Evolutionary conservation across 805 yeast genomes (phyloP), one percentile per base, ranked within the genome.

Genomic region (Cyberlindnera veronae): DNA sequence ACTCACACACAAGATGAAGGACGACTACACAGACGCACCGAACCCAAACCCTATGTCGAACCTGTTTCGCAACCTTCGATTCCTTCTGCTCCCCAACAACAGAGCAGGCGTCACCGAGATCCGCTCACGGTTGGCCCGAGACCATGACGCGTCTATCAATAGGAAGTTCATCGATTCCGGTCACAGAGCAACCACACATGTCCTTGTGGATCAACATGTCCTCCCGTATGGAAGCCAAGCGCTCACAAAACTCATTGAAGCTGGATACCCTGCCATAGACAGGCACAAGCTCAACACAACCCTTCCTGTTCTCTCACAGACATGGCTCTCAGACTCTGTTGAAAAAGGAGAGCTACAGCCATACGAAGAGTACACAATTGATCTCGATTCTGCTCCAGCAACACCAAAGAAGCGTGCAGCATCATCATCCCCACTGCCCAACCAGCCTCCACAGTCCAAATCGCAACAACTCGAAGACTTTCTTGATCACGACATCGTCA

Each of bases 291-390:
- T 37, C 7, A 14, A 21, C 29, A 4, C 14, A 37, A 2, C 36
- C 46, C 4, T 36, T 50, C 8, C 20, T 52, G 32, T 30, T 35
- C 18, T 32, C 3, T 32, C 27, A 9, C 58, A 55, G 30, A 30
- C 27, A 8, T 56, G 61, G 61, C 24, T 56, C 6, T 28, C 46
- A 6, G 51, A 52, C 12, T 53, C 55, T 3, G 38, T 52, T 4
- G 47, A 41, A 9, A 36, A 42, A 24, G n/a, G 28, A 2, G 21
- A 35, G 19, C 7, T 48, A 10, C 31, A 45, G 8, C 29, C 36
- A 3, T 3, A 18, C 4, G 32, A 39, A 3, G 31, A 33, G 1
- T 56, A 43, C 33, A 23, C 24, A 7, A 46, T 51, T 14, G 38
- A 49, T 6, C 32, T 46, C 11, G 42, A 34, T 7, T 36, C 29